Evolutionary conservation across 2,329 filamentous ascomycete species (phyloP).

Genomic region (Emergomyces orientalis): DNA sequence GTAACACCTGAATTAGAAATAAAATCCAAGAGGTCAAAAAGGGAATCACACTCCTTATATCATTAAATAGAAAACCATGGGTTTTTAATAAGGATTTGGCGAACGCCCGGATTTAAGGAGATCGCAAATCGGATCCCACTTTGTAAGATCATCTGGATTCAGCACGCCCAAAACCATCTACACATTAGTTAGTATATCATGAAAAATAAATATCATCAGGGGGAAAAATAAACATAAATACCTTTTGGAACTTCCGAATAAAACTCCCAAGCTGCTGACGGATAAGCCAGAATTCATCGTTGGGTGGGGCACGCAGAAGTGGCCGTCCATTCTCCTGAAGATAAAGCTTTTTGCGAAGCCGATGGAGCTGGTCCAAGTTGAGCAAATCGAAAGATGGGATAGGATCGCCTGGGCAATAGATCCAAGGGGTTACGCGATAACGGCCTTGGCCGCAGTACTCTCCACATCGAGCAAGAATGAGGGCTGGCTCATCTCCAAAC

Average conservation of each 20-base stretch:
- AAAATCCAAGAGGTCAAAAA: background rate
- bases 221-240: background rate
- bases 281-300: background rate
- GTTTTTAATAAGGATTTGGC: background rate
- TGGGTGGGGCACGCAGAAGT: background rate
- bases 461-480: background rate
- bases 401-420: background rate
- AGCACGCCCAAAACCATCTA: background rate
- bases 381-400: conserved; percentile 6
- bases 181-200: background rate
- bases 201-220: background rate
- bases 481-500: background rate
- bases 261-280: background rate
- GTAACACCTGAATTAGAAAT: too few species aligned
- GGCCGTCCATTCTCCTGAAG: background rate
- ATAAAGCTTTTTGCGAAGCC: conserved; percentile 7
- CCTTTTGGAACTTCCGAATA: background rate
- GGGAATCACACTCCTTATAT: background rate
- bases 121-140: background rate
- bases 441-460: conserved; percentile 3
- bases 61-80: background rate
- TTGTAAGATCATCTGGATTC: background rate
- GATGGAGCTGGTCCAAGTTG: conserved; percentile 3
- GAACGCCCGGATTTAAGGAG: background rate
- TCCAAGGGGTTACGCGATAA: background rate